Conservation (phyloP, 257 asterid genomes). For the Rubia yunnanensis region DNA sequence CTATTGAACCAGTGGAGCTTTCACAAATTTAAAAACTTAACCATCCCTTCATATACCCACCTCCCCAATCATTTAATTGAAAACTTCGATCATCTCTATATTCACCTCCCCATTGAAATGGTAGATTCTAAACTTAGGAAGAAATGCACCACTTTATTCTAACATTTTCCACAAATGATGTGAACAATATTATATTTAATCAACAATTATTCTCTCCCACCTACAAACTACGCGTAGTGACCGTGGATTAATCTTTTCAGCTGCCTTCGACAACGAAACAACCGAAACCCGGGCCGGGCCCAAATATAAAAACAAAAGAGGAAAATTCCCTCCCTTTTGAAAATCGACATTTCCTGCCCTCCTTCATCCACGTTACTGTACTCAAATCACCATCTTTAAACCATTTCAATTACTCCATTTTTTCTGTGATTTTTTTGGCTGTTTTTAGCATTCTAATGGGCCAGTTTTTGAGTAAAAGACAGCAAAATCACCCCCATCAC, state of each 20-base stretch:
- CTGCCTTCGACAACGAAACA: neutral
- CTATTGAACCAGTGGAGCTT: too few relatives aligned
- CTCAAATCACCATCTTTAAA: neutral
- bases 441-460: conserved; percentile 32
- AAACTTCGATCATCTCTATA: too few relatives aligned
- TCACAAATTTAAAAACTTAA: too few relatives aligned
- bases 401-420: neutral
- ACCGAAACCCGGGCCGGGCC: neutral
- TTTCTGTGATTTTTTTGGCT: neutral
- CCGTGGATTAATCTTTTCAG: neutral
- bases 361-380: neutral
- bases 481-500: conserved; percentile 25
- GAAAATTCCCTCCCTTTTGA: neutral
- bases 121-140: too few relatives aligned
- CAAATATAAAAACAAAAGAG: neutral
- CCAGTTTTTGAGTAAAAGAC: conserved; percentile 48
- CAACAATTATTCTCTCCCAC: neutral
- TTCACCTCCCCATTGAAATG: too few relatives aligned
- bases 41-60: too few relatives aligned
- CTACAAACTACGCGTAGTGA: neutral
- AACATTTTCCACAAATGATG: too few relatives aligned
- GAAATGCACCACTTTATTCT: too few relatives aligned
- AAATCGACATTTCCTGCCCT: neutral
- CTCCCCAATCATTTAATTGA: too few relatives aligned
- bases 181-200: too few relatives aligned